Percentiles rank a stretch among this genome's conserved stretches.
phyloP scores from a whole-genome alignment of 2,329 filamentous ascomycete genomes.

The Nemania serpens region DNA sequence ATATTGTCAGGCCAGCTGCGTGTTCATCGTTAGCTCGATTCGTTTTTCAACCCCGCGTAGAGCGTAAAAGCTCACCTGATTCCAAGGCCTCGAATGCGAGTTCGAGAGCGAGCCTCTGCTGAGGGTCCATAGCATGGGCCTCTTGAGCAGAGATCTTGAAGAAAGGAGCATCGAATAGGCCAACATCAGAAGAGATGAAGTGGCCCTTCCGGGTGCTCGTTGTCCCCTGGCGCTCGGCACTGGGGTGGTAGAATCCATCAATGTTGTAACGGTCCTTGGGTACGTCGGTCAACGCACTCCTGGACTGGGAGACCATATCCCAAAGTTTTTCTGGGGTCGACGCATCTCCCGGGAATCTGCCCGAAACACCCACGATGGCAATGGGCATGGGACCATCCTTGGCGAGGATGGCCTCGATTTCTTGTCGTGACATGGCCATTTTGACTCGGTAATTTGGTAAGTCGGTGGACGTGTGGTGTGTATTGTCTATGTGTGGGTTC shows the following conservation, averaged over 20 bases:
- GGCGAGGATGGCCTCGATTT: conserved; percentile 34
- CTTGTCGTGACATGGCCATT: conserved; percentile 31
- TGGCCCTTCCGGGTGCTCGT: conserved; percentile 36
- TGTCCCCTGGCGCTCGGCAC: conserved; percentile 36
- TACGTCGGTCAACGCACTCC: conserved; percentile 36
- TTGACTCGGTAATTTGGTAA: conserved; percentile 16
- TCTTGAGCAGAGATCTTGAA: conserved; percentile 39
- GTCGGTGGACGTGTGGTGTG: conserved; percentile 3
- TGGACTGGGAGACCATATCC: conserved; percentile 37
- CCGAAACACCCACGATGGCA: conserved; percentile 38
- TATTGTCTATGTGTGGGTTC: conserved; percentile 5
- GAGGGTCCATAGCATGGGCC: conserved; percentile 43
- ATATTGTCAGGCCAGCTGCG: conserved; percentile 37
- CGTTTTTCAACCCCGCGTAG: background rate
- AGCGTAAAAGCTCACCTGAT: conserved; percentile 32
- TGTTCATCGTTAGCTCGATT: conserved; percentile 11
- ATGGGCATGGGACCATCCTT: conserved; percentile 37
- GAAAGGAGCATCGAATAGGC: conserved; percentile 39
- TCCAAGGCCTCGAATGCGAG: conserved; percentile 39
- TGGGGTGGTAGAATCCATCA: conserved; percentile 38
- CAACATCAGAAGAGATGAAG: conserved; percentile 37
- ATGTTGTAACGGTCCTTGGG: conserved; percentile 38
- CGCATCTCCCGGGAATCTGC: conserved; percentile 38
- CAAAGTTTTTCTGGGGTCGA: conserved; percentile 37
- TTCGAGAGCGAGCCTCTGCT: conserved; percentile 42